A percentile compares a stretch with the other conserved stretches of the same genome.
Conservation (phyloP, 805 yeast species). For the Pichia scutulata region DNA sequence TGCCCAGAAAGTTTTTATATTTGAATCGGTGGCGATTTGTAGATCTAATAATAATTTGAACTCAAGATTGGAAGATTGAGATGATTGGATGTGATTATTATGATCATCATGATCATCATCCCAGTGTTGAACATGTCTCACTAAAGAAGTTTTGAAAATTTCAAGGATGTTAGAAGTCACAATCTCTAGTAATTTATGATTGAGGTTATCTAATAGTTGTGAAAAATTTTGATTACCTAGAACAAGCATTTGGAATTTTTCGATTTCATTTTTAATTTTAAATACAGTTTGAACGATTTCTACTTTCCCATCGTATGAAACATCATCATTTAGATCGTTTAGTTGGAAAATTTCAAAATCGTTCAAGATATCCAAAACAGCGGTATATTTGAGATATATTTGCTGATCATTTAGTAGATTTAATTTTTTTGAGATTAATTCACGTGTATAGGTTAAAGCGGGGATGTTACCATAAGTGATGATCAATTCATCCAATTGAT, state of each 20-base stretch:
- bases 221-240: neutral
- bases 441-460: slow-evolving; percentile 9
- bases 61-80: neutral
- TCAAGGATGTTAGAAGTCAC: neutral
- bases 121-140: neutral
- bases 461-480: slow-evolving; percentile 8
- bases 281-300: neutral
- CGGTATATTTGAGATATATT: neutral
- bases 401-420: slow-evolving; percentile 3
- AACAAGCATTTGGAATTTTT: neutral
- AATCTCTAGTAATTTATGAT: neutral
- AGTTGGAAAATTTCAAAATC: slow-evolving; percentile 5
- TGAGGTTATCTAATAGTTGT: neutral
- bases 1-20: slow-evolving; percentile 38
- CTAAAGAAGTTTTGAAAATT: neutral
- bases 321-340: neutral
- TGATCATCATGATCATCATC: neutral
- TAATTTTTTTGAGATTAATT: slow-evolving; percentile 6
- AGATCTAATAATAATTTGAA: neutral
- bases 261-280: neutral
- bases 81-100: neutral
- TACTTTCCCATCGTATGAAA: neutral
- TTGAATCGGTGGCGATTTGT: neutral
- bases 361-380: neutral
- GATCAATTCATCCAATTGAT: slow-evolving; percentile 4